These are phyloP conservation scores for Mucor racemosus DNA, from an alignment of 371 early-diverging fungal species.

Conservation along the genomic window DNA sequence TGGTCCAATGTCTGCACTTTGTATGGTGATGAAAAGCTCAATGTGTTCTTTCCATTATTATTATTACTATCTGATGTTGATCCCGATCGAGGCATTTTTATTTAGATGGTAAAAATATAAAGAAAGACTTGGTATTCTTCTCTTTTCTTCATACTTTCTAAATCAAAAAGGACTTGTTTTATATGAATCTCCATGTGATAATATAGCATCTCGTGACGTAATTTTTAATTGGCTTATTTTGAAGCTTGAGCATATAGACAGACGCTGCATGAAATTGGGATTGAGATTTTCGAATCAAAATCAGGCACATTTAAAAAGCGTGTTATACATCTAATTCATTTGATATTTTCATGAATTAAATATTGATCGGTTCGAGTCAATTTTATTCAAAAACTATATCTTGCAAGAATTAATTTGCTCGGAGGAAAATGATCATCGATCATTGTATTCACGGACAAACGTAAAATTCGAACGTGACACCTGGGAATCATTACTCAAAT, in stretches of 20 bases:
- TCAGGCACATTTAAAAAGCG: too few relatives aligned
- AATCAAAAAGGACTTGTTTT: not conserved
- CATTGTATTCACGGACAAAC: too few relatives aligned
- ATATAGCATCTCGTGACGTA: not conserved
- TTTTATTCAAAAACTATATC: too few relatives aligned
- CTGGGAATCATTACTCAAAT: too few relatives aligned
- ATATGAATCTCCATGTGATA: not conserved
- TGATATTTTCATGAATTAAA: too few relatives aligned
- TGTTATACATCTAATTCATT: too few relatives aligned
- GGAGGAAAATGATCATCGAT: too few relatives aligned
- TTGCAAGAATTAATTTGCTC: too few relatives aligned
- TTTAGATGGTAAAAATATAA: not conserved
- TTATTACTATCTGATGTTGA: not conserved
- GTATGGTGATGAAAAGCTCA: constrained; percentile 46
- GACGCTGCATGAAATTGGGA: not conserved
- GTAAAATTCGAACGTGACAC: too few relatives aligned
- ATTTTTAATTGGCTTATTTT: constrained; percentile 1
- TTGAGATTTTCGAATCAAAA: too few relatives aligned
- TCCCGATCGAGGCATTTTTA: not conserved
- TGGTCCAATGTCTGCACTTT: constrained; percentile 40
- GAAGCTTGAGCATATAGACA: not conserved
- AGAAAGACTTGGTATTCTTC: not conserved
- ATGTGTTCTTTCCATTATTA: not conserved
- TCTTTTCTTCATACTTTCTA: not conserved
- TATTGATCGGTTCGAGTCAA: too few relatives aligned